Evolutionary conservation across 257 asterid genomes (phyloP).

Genomic region (Nicotiana tomentosiformis): DNA sequence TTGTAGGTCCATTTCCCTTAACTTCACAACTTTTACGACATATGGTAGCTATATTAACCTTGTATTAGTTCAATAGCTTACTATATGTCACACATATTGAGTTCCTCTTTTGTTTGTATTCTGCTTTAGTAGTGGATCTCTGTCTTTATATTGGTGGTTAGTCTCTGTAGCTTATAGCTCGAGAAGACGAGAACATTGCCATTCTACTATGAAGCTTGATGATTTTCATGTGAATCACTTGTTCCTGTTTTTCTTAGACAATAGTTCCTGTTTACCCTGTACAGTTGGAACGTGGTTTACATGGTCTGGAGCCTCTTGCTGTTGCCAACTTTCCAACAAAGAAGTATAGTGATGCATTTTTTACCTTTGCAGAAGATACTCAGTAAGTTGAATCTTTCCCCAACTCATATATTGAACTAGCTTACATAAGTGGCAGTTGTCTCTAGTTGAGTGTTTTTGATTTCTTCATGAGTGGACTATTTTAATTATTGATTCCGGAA

Average conservation of each 20-base stretch:
- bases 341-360: slow-evolving; percentile 53
- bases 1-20: neutral
- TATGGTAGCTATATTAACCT: neutral
- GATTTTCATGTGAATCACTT: neutral
- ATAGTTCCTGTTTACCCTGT: slow-evolving; percentile 3
- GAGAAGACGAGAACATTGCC: neutral
- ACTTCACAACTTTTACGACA: neutral
- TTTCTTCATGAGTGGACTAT: neutral
- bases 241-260: neutral
- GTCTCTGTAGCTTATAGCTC: neutral
- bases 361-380: slow-evolving; percentile 51
- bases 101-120: neutral
- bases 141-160: neutral
- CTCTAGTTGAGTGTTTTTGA: neutral
- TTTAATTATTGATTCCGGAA: neutral
- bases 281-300: slow-evolving; percentile 76
- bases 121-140: neutral
- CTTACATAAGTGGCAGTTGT: neutral
- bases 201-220: neutral
- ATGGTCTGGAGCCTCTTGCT: slow-evolving; percentile 67
- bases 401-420: neutral
- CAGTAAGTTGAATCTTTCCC: slow-evolving; percentile 47
- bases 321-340: slow-evolving; percentile 61
- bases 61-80: neutral
- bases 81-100: neutral